Base-by-base conservation (phyloP, 192 early-diverging fungal genomes). In the Paraglomus brasilianum region DNA sequence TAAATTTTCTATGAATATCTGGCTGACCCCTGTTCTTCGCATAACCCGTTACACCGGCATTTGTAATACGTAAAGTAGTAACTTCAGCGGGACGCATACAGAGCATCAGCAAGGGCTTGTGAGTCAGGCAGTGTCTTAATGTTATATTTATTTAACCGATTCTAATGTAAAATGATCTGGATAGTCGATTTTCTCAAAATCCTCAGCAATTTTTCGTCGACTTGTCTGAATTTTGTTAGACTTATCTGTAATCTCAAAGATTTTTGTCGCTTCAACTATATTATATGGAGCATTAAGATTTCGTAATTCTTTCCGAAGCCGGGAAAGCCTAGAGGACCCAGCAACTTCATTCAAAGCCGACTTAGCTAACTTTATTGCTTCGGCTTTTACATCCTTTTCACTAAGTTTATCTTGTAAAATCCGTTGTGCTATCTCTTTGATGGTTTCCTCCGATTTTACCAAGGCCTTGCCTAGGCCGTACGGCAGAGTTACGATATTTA, bases 31-130 rank as follows among this genome's bases (percentile, higher is more conserved):
- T n/a, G 14, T 65, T 65, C 38, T 65, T 65, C 36, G 46, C 44
- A 36, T 48, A 65, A 0, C 46, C 62, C 6, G 11, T 65, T 30
- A 65, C 10, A 21, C 30, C 13, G 22, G 13, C 24, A 65, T 65
- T 24, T 24, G 62, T 24, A 48, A 65, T 65, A 13, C 21, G 24
- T 36, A 65, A 48, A 49, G 22, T 48, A 49, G 14, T 65, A 65
- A 65, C 8, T 24, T 65, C 46, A 65, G 62, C 62, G 38, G 46
- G 42, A 21, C 24, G n/a, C 6, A 65, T 65, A 48, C 62, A 48
- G 22, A 64, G 62, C 62, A 64, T 68, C 66, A 45, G 52, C 52
- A 7, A 68, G 41, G 56, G 52, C 42, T 13, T 68, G 41, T 48
- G 36, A 48, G 21, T 47, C 21, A 47, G 21, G 39, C 5, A 22